Base-by-base conservation (phyloP, 1,284 basidiomycete genomes). In the Puccinia polysora region DNA sequence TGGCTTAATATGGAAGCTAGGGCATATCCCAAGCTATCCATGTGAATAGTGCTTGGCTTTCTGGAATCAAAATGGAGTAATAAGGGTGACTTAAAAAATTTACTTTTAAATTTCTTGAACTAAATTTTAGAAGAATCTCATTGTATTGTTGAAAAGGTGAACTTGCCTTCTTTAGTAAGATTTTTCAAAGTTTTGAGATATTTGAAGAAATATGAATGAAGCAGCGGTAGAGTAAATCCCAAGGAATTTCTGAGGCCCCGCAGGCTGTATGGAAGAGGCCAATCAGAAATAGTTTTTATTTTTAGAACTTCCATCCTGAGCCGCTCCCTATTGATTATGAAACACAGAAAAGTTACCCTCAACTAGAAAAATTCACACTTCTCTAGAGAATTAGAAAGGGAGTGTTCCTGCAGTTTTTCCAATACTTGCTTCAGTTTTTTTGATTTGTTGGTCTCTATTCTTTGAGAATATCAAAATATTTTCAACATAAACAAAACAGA, bases 401-500 rank as follows among this genome's bases (percentile, higher is more conserved):
- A 53, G 20, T 53, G n/a, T 25, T 53, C 12, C 23, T 53, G 6
- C 5, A 53, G 15, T 25, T 53, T 53, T 15, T 25, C 3, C 15
- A 53, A 53, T 25, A 53, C 52, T 12, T 20, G 25, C 3, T n/a
- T 25, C 14, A 53, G 30, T 53, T n/a, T 6, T 6, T 7, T 15
- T 53, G 20, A 28, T 53, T n/a, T 5, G n/a, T n/a, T 53, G 20
- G 6, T 53, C 52, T 30, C 23, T n/a, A 5, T n/a, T 53, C 25
- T 53, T 53, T n/a, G 65, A 68, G 58, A 68, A 58, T 20, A 68
- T 58, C 7, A 68, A 36, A 20, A 68, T 68, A 53, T 58, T 40
- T 43, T 68, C 65, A 18, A 68, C n/a, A 36, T 68, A 68, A 20
- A 68, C 65, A 45, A 45, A 68, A 45, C 65, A 68, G 38, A 15